A percentile compares a stretch with the other conserved stretches of the same genome.
Conservation (phyloP, 2,329 filamentous ascomycete species). For the Colletotrichum higginsianum region DNA sequence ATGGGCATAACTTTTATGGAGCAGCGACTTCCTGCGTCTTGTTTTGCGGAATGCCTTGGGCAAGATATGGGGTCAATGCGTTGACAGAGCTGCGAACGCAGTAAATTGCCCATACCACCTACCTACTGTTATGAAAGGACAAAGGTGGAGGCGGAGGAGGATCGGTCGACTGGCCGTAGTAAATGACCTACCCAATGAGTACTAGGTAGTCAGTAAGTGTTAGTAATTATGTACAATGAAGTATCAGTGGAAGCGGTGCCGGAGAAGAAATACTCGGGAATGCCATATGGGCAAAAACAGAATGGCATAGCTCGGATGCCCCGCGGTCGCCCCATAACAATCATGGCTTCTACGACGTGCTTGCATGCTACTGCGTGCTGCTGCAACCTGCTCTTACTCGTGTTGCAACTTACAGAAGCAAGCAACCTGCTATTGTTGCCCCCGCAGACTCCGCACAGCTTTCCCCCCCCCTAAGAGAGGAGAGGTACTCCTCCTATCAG, state of each 20-base stretch:
- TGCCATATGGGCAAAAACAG: slow-evolving; percentile 41
- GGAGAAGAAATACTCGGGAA: slow-evolving; percentile 2
- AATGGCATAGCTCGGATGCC: slow-evolving; percentile 39
- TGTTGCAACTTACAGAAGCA: background rate
- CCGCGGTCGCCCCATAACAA: slow-evolving; percentile 41
- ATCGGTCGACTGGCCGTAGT: background rate
- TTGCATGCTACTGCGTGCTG: background rate
- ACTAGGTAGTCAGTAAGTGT: too few relatives aligned
- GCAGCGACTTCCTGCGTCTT: background rate
- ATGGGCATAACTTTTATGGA: background rate
- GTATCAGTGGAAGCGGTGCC: background rate
- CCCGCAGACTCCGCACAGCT: slow-evolving; percentile 26
- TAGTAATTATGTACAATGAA: background rate
- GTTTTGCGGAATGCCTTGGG: background rate
- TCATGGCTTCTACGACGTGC: slow-evolving; percentile 18
- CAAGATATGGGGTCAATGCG: background rate
- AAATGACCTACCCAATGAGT: too few relatives aligned
- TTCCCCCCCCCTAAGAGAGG: too few relatives aligned
- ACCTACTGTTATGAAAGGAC: background rate
- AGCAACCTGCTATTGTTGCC: background rate
- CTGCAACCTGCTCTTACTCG: slow-evolving; percentile 4
- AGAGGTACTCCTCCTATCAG: too few relatives aligned
- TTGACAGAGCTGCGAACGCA: background rate
- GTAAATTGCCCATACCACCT: background rate
- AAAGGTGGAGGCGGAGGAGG: background rate